Percentiles rank a stretch among this genome's conserved stretches.
Conservation (phyloP, 2,329 filamentous ascomycete species). For the Sporothrix phasma region DNA sequence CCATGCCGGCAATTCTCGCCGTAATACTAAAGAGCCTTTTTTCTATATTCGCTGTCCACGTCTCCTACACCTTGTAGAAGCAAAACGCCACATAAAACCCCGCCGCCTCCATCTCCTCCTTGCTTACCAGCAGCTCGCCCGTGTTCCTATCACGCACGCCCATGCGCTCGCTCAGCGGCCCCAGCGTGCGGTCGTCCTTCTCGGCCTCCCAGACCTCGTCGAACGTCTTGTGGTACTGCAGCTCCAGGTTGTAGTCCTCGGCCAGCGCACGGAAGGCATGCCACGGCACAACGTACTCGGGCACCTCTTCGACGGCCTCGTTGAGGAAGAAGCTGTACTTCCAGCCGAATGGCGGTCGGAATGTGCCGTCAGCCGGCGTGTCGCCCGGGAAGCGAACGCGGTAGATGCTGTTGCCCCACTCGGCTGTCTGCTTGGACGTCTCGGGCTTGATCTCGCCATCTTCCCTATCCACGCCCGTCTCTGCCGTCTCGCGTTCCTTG, state of each 20-base stretch:
- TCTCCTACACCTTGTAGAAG: conserved; percentile 78
- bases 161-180: conserved; percentile 90
- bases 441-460: conserved; percentile 33
- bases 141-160: conserved; percentile 66
- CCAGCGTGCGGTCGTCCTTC: conserved; percentile 72
- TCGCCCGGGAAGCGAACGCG: conserved; percentile 76
- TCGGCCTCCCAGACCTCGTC: conserved; percentile 85
- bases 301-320: conserved; percentile 91
- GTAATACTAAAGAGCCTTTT: no score
- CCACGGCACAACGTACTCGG: conserved; percentile 97
- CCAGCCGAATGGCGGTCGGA: conserved; percentile 92
- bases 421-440: conserved; percentile 53
- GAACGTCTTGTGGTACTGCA: conserved; percentile 89
- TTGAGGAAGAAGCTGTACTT: conserved; percentile 95
- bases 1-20: not conserved
- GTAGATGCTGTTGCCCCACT: conserved; percentile 93
- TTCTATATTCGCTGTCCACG: not conserved
- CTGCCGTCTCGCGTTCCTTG: conserved; percentile 25
- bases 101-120: conserved; percentile 87
- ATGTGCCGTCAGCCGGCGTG: conserved; percentile 77
- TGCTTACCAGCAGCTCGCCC: conserved; percentile 58
- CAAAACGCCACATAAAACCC: conserved; percentile 91
- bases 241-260: conserved; percentile 91
- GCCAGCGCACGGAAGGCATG: conserved; percentile 91
- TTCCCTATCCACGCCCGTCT: conserved; percentile 33